Conservation (phyloP, 148 eudicot species). For the Camellia granthamiana region DNA sequence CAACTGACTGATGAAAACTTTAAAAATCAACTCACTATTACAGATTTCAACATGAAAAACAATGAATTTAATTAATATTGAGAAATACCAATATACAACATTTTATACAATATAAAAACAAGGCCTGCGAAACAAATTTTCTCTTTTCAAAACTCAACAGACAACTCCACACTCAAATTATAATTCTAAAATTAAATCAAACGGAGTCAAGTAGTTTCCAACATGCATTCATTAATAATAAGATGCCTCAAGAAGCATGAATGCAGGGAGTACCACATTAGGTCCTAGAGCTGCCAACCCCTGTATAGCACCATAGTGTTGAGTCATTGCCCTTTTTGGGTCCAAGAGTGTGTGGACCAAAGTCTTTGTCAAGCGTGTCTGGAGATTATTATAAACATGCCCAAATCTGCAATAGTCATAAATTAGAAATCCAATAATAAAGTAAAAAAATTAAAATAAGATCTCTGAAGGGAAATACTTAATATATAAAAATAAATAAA, state of each 20-base stretch:
- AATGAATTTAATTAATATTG: background rate
- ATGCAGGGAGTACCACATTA: slow-evolving; percentile 47
- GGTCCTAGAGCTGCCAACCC: slow-evolving; percentile 78
- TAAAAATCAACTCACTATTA: background rate
- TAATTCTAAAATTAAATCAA: too few species aligned
- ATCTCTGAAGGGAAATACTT: background rate
- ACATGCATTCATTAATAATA: too few species aligned
- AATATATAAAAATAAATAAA: too few species aligned
- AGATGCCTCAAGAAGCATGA: slow-evolving; percentile 1
- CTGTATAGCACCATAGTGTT: slow-evolving; percentile 84
- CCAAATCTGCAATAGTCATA: slow-evolving; percentile 50
- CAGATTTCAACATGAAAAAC: background rate
- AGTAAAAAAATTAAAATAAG: background rate
- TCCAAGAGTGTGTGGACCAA: slow-evolving; percentile 70
- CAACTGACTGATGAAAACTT: background rate
- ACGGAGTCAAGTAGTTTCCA: background rate
- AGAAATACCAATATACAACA: background rate
- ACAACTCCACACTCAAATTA: too few species aligned
- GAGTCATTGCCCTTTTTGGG: slow-evolving; percentile 67
- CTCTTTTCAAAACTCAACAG: too few species aligned
- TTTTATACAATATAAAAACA: background rate
- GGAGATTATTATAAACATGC: slow-evolving; percentile 63
- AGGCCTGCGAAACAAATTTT: too few species aligned
- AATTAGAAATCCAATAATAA: background rate
- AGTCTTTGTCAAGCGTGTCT: slow-evolving; percentile 74